Base-by-base conservation (phyloP, 768 basidiomycete species). In the Trametes cubensis region DNA sequence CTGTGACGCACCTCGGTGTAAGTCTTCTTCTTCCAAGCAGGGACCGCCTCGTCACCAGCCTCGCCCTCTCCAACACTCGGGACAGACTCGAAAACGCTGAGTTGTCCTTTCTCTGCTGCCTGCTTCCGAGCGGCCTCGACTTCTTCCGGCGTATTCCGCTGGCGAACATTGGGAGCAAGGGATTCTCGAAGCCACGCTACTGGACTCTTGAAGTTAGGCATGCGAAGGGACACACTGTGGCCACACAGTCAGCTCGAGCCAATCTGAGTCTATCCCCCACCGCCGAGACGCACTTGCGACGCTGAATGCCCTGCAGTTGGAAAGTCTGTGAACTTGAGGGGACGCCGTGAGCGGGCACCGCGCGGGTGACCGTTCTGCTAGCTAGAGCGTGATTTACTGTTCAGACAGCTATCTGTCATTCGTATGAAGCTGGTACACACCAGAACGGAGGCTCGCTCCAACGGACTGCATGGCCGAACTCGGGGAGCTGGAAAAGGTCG, bases 161-260 rank as follows among this genome's bases (percentile, higher is more conserved):
- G 76, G 54, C 80, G 81, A 23, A 81, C 70, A 6, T 72, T 73
- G 0, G 85, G 82, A 3, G 76, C 75, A 15, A 90, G 75, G 57
- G 82, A 84, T 48, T 88, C 82, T 61, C 79, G 80, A 10, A 91
- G 71, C 89, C 89, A 90, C 18, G 78, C 75, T 46, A 90, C 67
- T 23, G 88, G 87, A 67, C 79, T 83, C 45, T 60, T 67, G 38
- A 66, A 67, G 54, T 64, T 60, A 1, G 63, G 63, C 58, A 64
- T 18, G 14, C 55, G 40, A 13, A 64, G 50, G 65, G 83, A 78
- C 44, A 80, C 81, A 65, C 85, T 85, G 34, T 34, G 34, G 11
- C 34, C 34, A 34, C 34, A 11, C 6, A 34, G 10, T 34, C 34
- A 34, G 34, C 34, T 34, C 11, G 34, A 34, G 10, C 34, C 34